Evolutionary conservation across 2,329 filamentous ascomycete species (phyloP).

Genomic region (Botrytis paeoniae): DNA sequence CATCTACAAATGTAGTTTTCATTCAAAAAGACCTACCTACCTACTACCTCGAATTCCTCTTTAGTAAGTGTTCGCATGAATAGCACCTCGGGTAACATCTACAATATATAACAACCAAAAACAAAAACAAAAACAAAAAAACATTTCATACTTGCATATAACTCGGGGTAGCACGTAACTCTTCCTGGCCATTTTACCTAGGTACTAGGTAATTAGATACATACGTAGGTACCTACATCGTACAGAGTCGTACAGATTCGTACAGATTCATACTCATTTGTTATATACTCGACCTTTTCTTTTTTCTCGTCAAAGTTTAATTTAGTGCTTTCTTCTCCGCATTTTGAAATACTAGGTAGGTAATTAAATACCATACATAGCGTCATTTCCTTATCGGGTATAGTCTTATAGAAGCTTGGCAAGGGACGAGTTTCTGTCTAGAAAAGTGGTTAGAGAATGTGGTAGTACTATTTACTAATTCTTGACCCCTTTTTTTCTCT

Average conservation of each 20-base stretch:
- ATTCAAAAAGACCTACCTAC: neutral
- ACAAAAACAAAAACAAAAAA: neutral
- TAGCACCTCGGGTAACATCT: neutral
- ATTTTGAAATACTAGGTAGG: neutral
- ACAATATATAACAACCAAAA: neutral
- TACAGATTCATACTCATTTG: too few species aligned
- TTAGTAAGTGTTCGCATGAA: neutral
- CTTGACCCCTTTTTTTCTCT: neutral
- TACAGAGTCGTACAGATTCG: neutral
- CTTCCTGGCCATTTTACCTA: neutral
- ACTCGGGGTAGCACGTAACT: neutral
- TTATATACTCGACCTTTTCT: neutral
- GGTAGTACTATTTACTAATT: neutral
- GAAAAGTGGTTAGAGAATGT: neutral
- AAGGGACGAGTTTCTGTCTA: neutral
- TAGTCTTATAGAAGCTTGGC: neutral
- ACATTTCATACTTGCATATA: neutral
- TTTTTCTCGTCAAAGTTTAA: neutral
- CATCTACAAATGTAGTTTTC: neutral
- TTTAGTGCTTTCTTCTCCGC: slow-evolving; percentile 11
- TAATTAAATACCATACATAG: neutral
- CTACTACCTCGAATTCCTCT: neutral
- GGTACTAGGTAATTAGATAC: neutral
- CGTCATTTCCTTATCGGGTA: neutral
- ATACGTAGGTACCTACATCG: neutral